A percentile compares a stretch with the other conserved stretches of the same genome.
Evolutionary conservation across 768 basidiomycete genomes (phyloP).

Genomic region (Boletus reticulatus): DNA sequence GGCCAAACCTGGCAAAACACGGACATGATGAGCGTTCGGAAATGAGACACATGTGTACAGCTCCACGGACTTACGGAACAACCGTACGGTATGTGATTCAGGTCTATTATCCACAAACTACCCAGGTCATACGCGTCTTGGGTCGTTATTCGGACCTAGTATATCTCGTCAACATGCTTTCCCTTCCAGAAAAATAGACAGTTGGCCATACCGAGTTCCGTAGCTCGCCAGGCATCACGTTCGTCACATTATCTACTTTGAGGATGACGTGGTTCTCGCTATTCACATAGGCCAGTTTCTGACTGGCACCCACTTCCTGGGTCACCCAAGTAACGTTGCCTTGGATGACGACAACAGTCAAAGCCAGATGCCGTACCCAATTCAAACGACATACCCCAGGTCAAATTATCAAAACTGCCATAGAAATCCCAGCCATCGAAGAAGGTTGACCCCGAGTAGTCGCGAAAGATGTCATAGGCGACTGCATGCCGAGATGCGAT

Average conservation of each 20-base stretch:
- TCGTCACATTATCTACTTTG: constrained; percentile 69
- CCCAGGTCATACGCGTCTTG: constrained; percentile 42
- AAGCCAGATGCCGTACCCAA: background rate
- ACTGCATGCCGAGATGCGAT: constrained; percentile 1
- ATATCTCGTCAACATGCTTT: background rate
- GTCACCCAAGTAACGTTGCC: constrained; percentile 66
- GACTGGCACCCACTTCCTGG: constrained; percentile 41
- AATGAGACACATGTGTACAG: background rate
- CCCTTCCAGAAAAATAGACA: background rate
- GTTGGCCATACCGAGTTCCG: constrained; percentile 51
- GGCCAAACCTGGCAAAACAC: constrained; percentile 26
- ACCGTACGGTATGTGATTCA: constrained; percentile 52
- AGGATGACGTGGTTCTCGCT: constrained; percentile 62
- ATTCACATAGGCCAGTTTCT: constrained; percentile 60
- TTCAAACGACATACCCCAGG: constrained; percentile 34
- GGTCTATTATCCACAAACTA: constrained; percentile 46
- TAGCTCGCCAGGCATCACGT: constrained; percentile 47
- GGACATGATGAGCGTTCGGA: background rate
- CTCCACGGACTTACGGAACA: constrained; percentile 44
- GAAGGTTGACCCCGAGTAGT: constrained; percentile 49
- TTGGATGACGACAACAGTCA: constrained; percentile 20
- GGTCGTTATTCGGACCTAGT: constrained; percentile 45
- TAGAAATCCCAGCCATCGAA: constrained; percentile 58
- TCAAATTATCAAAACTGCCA: constrained; percentile 47
- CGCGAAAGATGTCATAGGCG: constrained; percentile 39